These are phyloP conservation scores for Capsella bursapastoris DNA, from an alignment of 345 rosid genomes.

Conservation along the genomic window DNA sequence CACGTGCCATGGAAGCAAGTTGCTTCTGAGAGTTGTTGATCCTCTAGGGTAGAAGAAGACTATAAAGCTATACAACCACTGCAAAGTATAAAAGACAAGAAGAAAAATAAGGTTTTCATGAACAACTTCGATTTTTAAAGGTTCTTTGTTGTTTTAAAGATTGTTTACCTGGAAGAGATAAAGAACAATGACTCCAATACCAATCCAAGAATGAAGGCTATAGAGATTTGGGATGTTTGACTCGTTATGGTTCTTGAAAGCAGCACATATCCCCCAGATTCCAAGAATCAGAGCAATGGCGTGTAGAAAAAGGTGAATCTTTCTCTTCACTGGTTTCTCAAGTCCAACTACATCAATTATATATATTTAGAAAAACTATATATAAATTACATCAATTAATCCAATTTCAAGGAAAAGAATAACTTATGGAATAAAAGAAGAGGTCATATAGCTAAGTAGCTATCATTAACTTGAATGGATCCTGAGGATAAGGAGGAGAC, in stretches of 20 bases:
- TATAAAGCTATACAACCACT: conserved; percentile 80
- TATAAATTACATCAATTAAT: not conserved
- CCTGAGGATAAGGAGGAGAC: not conserved
- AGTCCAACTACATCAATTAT: too few relatives aligned
- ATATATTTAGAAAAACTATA: too few relatives aligned
- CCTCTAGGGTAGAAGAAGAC: conserved; percentile 78
- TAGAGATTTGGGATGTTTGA: conserved; percentile 72
- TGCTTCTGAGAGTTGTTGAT: conserved; percentile 50
- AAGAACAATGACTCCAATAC: conserved; percentile 66
- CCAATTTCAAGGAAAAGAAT: not conserved
- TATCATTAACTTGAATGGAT: too few relatives aligned
- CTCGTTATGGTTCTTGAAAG: conserved; percentile 82
- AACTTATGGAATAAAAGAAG: not conserved
- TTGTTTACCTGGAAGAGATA: conserved; percentile 73
- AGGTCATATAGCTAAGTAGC: too few relatives aligned
- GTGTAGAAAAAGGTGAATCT: conserved; percentile 71
- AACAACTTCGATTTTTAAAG: not conserved
- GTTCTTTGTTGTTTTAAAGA: not conserved
- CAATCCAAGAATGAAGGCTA: conserved; percentile 92
- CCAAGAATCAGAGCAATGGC: conserved; percentile 70
- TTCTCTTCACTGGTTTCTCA: conserved; percentile 60
- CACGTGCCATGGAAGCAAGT: conserved; percentile 76
- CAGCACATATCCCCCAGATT: conserved; percentile 61
- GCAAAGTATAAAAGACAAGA: conserved; percentile 13
- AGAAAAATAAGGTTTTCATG: not conserved